Base-by-base conservation (phyloP, 2,329 filamentous ascomycete species). In the Camillea tinctor region DNA sequence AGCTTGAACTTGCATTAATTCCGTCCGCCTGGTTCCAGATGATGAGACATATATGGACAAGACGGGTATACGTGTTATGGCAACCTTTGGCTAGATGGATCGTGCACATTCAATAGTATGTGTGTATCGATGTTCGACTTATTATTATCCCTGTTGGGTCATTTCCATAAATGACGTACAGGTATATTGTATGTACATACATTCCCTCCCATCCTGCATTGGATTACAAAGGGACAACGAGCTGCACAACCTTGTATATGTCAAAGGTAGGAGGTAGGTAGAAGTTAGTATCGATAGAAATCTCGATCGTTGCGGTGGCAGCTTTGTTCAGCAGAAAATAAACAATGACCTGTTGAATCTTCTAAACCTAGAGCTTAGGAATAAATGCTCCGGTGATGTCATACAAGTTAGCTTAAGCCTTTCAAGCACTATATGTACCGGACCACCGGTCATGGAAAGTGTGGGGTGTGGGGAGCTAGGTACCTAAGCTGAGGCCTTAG, bases 351-450 rank as follows among this genome's bases (percentile, higher is more conserved):
- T 9, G 13, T 11, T 6, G 36, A 9, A n/a, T 4, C 15, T n/a
- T 44, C 36, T 44, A 4, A 15, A 44, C 13, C 36, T 44, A 44
- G 24, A 30, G 11, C 50, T 44, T 63, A 54, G 69, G 69, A 71
- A 64, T 36, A 69, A 68, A 67, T 58, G 64, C 61, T 71, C 65
- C 60, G 52, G 62, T 71, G 70, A 72, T 64, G 71, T 72, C 71
- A 72, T 71, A 40, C 63, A 22, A 50, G n/a, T 17, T 36, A 52
- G 48, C 13, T 57, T 49, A 30, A 48, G 50, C 36, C 19, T 30
- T 23, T 26, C 44, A 44, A 44, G 36, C n/a, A 44, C 36, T 44
- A 17, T 44, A 30, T 30, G 26, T 30, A 30, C 26, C 26, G 26
- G 26, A 9, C 26, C 13, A 30, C 26, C 26, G 26, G 26, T 30